Base-by-base conservation (phyloP, 2,329 filamentous ascomycete genomes). In the Davidsoniella eucalypti region DNA sequence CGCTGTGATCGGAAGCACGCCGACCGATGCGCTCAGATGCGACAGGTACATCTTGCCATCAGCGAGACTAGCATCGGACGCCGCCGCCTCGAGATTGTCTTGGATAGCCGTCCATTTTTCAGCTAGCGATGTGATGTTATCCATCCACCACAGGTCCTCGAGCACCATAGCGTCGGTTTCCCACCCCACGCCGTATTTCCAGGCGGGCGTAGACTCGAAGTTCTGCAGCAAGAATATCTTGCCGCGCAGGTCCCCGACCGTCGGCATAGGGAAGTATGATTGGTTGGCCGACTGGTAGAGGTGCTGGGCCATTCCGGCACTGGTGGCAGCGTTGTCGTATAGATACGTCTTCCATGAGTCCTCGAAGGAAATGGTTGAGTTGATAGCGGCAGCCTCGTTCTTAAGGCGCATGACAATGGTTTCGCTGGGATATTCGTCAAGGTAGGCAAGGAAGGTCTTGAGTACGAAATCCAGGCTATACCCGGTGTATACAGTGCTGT, bases 221-320 rank as follows among this genome's bases (percentile, higher is more conserved):
- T 73, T 72, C 52, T 73, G 65, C 49, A 72, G 67, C 17, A 73
- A 61, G 2, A 74, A 57, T 48, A 73, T 60, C 54, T 66, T 66
- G 55, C 64, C 64, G 50, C 70, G 67, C 26, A 71, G 59, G 4
- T 61, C 59, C 39, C 67, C 69, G 18, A 73, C 60, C 1, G 64
- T 65, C 1, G 70, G 70, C 6, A 70, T 57, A 3, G 63, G 61
- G 62, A 57, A 52, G 65, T 63, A n/a, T 58, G 51, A 56, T 5
- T n/a, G 21, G 1, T 17, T 33, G 3, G 2, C 8, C 6, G 29
- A 12, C 29, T 33, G 29, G 18, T 61, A 64, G 29, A 70, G 56
- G 52, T 69, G 64, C 41, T 60, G 53, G 1, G 53, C 50, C 39
- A 61, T 59, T 14, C 64, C 64, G 17, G 58, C 40, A 6, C 58